phyloP scores from a whole-genome alignment of 352 stramenopile genomes.

The Phytopythium chamaehyphon region DNA sequence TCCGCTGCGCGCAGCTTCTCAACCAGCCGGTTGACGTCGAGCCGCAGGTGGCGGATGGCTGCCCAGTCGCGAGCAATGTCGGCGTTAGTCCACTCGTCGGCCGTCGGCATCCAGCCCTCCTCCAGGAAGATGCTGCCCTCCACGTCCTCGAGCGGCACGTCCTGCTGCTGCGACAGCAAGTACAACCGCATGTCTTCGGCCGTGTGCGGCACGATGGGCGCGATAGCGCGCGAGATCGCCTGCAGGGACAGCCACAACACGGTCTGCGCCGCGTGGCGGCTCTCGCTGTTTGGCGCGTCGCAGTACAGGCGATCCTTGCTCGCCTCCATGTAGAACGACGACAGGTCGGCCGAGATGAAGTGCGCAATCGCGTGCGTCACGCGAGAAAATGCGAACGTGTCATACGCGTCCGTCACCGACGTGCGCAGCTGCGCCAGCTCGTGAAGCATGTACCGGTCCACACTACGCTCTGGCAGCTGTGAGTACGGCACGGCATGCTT shows the following conservation, averaged over 20 bases:
- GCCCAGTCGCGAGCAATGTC: constrained; percentile 79
- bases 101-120: constrained; percentile 51
- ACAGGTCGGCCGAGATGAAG: constrained; percentile 94
- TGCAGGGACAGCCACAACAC: constrained; percentile 72
- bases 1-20: constrained; percentile 61
- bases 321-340: constrained; percentile 98
- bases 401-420: constrained; percentile 84
- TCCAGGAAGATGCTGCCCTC: constrained; percentile 73
- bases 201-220: constrained; percentile 94
- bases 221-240: constrained; percentile 56
- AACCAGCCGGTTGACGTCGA: constrained; percentile 76
- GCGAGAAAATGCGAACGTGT: constrained; percentile 88
- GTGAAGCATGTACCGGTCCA: constrained; percentile 97
- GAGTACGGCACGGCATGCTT: constrained; percentile 83
- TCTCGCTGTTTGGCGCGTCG: constrained; percentile 75
- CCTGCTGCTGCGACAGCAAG: constrained; percentile 46
- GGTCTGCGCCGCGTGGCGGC: constrained; percentile 87
- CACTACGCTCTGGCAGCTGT: constrained; percentile 63
- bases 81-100: constrained; percentile 44
- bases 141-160: constrained; percentile 47
- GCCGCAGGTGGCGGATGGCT: constrained; percentile 83
- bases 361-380: constrained; percentile 90
- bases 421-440: constrained; percentile 77
- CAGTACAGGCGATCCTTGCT: constrained; percentile 98
- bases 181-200: constrained; percentile 96